Evolutionary conservation across 2,329 filamentous ascomycete species (phyloP), one percentile per base, ranked within the genome.

Genomic region (Dichotomopilus funicola): DNA sequence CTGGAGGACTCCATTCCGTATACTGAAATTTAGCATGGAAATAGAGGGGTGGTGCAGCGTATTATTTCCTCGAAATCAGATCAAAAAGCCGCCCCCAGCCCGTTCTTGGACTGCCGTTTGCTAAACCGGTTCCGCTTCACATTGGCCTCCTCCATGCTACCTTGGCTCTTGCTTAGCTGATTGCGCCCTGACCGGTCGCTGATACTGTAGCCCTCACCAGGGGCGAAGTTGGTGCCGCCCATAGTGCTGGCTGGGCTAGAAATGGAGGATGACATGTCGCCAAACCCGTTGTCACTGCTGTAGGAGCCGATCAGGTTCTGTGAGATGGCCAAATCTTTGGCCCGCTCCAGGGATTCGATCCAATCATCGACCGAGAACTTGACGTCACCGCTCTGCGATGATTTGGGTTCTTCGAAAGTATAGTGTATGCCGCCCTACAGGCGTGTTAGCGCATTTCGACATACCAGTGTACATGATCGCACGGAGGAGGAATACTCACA

Each of bases 391-490:
- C 80, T 78, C 63, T 68, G 65, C 56, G 85, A 83, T 13, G 85
- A 80, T 68, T 95, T 96, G n/a, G 85, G 79, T 66, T 97, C 91
- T 73, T 99, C 94, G 66, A 99, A 99, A 11, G 88, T 88, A 68
- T 89, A 94, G 65, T 95, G 91, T 66, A 91, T 88, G 56, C 95
- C 91, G 62, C 83, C 83, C 92, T 96, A 57, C 6, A 13, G 38
- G 27, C 44, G 48, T 50, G 45, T 53, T 34, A 55, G 53, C 34
- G 3, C 10, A 47, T 49, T 35, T 37, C 47, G 5, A 40, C 37
- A 40, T 9, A 40, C 8, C 6, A 3, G 38, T 10, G 19, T n/a
- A 19, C 44, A 47, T 43, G 49, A 37, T 35, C n/a, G 27, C 9
- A 41, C 12, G 13, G 12, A 36, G 54, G 1, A 52, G 61, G 43